Evolutionary conservation across 1,284 basidiomycete genomes (phyloP).

Genomic region (Puccinia triticina): DNA sequence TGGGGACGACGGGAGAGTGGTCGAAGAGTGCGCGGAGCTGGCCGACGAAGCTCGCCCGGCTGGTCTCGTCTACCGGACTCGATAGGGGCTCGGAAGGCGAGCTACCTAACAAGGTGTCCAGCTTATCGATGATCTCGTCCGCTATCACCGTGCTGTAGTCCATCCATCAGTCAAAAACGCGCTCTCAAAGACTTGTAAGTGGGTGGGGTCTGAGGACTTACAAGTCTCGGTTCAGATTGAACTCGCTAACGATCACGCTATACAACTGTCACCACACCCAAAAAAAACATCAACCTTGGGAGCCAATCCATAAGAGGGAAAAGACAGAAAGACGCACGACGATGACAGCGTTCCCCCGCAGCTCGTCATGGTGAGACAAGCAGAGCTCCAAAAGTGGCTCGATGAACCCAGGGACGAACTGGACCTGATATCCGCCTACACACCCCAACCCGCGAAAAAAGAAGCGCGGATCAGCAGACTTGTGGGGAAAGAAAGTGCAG

Average conservation of each 20-base stretch:
- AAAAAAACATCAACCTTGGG: neutral
- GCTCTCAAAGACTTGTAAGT: too few relatives aligned
- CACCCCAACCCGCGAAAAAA: neutral
- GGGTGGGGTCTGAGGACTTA: too few relatives aligned
- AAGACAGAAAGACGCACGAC: constrained; percentile 19
- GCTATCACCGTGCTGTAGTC: constrained; percentile 65
- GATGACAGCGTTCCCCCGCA: constrained; percentile 80
- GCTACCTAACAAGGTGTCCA: constrained; percentile 76
- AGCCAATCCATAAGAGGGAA: neutral
- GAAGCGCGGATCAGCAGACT: neutral
- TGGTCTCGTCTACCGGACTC: constrained; percentile 42
- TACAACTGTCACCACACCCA: constrained; percentile 23
- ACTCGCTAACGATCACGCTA: constrained; percentile 49
- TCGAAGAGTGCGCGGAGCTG: constrained; percentile 87
- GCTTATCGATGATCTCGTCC: constrained; percentile 88
- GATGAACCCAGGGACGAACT: constrained; percentile 72
- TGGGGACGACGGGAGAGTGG: constrained; percentile 62
- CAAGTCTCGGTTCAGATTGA: constrained; percentile 44
- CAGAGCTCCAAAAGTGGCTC: constrained; percentile 89
- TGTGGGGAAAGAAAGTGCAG: neutral
- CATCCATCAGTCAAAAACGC: constrained; percentile 55
- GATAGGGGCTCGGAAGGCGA: constrained; percentile 76
- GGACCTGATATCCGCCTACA: constrained; percentile 57
- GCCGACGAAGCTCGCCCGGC: constrained; percentile 84
- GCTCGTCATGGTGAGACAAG: constrained; percentile 87